Percentiles rank a stretch among this genome's conserved stretches.
phyloP scores from a whole-genome alignment of 768 basidiomycete species.

The Tulasnella sp. region DNA sequence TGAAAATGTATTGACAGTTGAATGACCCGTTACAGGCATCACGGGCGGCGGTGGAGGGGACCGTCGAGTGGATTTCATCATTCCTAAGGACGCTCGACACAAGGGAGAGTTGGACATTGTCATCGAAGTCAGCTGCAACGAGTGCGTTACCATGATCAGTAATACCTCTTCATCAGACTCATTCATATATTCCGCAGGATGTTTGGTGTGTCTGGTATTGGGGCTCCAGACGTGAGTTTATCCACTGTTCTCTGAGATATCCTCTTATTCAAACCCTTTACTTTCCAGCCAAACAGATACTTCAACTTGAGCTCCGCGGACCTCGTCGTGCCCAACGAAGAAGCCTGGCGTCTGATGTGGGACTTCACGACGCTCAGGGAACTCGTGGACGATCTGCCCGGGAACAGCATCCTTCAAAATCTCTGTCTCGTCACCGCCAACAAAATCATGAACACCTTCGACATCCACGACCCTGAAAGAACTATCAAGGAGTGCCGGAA shows the following conservation, averaged over 20 bases:
- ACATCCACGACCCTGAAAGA: slow-evolving; percentile 37
- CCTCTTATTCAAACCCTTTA: background rate
- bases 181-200: background rate
- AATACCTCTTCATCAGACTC: background rate
- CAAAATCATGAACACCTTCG: slow-evolving; percentile 85
- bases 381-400: slow-evolving; percentile 60
- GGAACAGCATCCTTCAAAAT: slow-evolving; percentile 74
- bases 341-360: slow-evolving; percentile 77
- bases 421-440: slow-evolving; percentile 63
- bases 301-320: slow-evolving; percentile 60
- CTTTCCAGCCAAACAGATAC: slow-evolving; percentile 26
- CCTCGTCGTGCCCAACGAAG: slow-evolving; percentile 87
- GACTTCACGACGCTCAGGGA: slow-evolving; percentile 76
- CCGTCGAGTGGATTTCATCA: slow-evolving; percentile 89
- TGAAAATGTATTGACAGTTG: slow-evolving; percentile 17
- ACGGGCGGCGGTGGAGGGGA: slow-evolving; percentile 83
- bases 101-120: slow-evolving; percentile 50
- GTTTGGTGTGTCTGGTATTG: slow-evolving; percentile 85
- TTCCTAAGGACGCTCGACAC: slow-evolving; percentile 54
- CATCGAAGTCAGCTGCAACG: slow-evolving; percentile 74
- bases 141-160: background rate
- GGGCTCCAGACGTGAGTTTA: slow-evolving; percentile 59
- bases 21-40: slow-evolving; percentile 42
- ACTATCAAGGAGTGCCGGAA: slow-evolving; percentile 46
- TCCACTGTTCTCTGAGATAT: background rate